A percentile compares a stretch with the other conserved stretches of the same genome.
Evolutionary conservation across 1,139 yeast species (phyloP).

Genomic region (Trichomonascaceae sp.): DNA sequence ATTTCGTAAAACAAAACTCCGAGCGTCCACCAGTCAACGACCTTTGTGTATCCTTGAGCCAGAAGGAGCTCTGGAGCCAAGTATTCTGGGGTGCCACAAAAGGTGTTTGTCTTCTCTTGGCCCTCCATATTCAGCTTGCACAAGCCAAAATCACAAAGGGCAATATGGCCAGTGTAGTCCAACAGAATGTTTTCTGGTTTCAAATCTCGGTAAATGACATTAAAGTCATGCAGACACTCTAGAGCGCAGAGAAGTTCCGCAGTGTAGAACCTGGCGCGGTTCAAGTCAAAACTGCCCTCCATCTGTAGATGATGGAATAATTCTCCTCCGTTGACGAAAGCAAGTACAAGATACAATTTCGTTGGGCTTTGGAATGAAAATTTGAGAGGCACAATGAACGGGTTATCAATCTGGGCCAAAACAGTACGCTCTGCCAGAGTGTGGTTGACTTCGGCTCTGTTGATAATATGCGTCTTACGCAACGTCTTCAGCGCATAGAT

Average conservation of each 20-base stretch:
- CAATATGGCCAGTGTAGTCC: slow-evolving; percentile 95
- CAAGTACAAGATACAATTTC: slow-evolving; percentile 75
- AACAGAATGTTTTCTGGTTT: slow-evolving; percentile 90
- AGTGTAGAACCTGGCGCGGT: slow-evolving; percentile 82
- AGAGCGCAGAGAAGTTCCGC: slow-evolving; percentile 89
- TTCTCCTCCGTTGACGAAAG: slow-evolving; percentile 96
- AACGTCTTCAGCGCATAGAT: slow-evolving; percentile 89
- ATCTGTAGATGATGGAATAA: slow-evolving; percentile 87
- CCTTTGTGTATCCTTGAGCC: slow-evolving; percentile 89
- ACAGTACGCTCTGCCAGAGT: slow-evolving; percentile 94
- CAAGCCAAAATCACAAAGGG: slow-evolving; percentile 91
- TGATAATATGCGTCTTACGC: slow-evolving; percentile 85
- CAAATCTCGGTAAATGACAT: slow-evolving; percentile 87
- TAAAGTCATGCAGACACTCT: slow-evolving; percentile 79
- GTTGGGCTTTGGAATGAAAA: slow-evolving; percentile 95
- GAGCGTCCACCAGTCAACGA: slow-evolving; percentile 98
- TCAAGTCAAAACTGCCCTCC: slow-evolving; percentile 80
- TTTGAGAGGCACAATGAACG: slow-evolving; percentile 96
- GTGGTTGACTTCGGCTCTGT: slow-evolving; percentile 90
- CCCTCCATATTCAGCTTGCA: slow-evolving; percentile 90
- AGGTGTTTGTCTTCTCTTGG: slow-evolving; percentile 81
- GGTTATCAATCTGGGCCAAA: slow-evolving; percentile 81
- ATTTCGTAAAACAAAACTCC: slow-evolving; percentile 90
- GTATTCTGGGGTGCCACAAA: slow-evolving; percentile 95
- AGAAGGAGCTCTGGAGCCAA: slow-evolving; percentile 86